These are phyloP conservation scores for Dactylellina haptotyla DNA, from an alignment of 2,329 filamentous ascomycete species.

Conservation along the genomic window DNA sequence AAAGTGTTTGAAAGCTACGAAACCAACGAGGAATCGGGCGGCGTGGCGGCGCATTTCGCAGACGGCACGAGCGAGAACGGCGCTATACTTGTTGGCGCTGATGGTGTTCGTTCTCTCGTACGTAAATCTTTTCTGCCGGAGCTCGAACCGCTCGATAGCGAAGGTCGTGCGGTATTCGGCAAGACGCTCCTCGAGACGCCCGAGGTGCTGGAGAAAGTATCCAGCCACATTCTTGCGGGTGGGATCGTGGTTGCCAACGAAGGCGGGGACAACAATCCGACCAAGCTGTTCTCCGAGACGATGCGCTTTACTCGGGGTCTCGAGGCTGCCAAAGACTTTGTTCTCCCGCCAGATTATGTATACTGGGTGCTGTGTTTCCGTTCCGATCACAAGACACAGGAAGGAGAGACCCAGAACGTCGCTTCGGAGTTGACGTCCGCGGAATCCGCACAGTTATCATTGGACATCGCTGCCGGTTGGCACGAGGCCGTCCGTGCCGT, in stretches of 20 bases:
- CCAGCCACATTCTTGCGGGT: neutral
- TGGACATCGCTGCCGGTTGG: conserved; percentile 9
- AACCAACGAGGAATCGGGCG: neutral
- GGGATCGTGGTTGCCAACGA: conserved; percentile 9
- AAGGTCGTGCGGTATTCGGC: conserved; percentile 35
- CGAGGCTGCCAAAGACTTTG: conserved; percentile 6
- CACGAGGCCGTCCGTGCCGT: neutral
- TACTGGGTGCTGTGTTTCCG: conserved; percentile 36
- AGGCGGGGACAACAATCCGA: neutral
- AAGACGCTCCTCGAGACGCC: conserved; percentile 16
- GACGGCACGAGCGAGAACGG: conserved; percentile 20
- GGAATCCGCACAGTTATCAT: conserved; percentile 9
- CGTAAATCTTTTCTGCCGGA: conserved; percentile 11
- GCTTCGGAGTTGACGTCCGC: neutral
- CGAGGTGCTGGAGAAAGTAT: conserved; percentile 2
- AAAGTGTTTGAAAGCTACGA: conserved; percentile 22
- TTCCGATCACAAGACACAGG: neutral
- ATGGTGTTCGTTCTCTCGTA: conserved; percentile 14
- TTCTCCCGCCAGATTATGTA: conserved; percentile 24
- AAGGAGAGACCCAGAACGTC: neutral
- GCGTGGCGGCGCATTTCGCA: conserved; percentile 6
- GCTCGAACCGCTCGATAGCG: conserved; percentile 18
- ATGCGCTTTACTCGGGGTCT: conserved; percentile 18
- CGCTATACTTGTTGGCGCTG: conserved; percentile 11
- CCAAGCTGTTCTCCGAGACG: conserved; percentile 19